Conservation (phyloP, 2,329 filamentous ascomycete genomes). For the Remersonia thermophila region DNA sequence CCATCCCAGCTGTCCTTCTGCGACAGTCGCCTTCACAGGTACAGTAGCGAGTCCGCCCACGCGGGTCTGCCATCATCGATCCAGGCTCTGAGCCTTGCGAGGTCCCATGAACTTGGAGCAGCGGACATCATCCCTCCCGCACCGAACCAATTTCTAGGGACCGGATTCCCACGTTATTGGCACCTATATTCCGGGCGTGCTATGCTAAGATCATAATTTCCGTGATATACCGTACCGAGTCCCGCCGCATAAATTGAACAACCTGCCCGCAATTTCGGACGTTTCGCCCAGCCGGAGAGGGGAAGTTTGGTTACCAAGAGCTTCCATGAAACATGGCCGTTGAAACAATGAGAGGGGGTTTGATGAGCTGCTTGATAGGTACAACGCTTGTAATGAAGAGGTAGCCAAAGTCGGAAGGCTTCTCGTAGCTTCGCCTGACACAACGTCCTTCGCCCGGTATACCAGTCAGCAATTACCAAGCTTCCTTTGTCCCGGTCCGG, state of each 20-base stretch:
- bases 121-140: slow-evolving; percentile 9
- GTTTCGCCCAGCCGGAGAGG: too few relatives aligned
- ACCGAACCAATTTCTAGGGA: slow-evolving; percentile 5
- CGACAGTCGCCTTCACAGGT: too few relatives aligned
- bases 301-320: not conserved
- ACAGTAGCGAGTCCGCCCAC: slow-evolving; percentile 4
- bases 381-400: too few relatives aligned
- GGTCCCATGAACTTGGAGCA: slow-evolving; percentile 7
- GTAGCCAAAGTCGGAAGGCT: too few relatives aligned
- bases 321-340: slow-evolving; percentile 1
- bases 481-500: not conserved
- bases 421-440: not conserved
- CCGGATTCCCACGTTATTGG: slow-evolving; percentile 7
- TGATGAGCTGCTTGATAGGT: too few relatives aligned
- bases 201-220: slow-evolving; percentile 11
- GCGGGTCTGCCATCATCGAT: not conserved
- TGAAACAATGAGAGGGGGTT: not conserved
- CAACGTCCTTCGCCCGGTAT: not conserved
- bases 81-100: slow-evolving; percentile 8
- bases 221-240: slow-evolving; percentile 9
- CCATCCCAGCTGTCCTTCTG: not conserved
- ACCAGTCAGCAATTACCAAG: not conserved
- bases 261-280: slow-evolving; percentile 6
- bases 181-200: slow-evolving; percentile 9
- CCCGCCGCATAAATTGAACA: slow-evolving; percentile 1